These are phyloP conservation scores for Nymphaea thermarum DNA, from an alignment of 164 flowering plant genomes.

Conservation along the genomic window DNA sequence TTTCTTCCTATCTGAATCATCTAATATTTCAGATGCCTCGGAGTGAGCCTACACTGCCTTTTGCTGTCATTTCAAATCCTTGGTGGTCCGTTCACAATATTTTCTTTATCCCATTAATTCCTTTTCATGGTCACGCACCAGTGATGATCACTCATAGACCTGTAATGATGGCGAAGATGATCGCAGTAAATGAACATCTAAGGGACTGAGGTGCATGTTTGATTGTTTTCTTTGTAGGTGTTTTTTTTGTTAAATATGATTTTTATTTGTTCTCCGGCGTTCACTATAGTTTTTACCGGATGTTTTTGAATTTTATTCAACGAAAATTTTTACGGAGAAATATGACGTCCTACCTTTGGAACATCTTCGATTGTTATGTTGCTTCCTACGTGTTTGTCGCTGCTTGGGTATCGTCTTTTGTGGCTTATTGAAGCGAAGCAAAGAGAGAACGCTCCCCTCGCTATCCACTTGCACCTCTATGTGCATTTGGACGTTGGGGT, in stretches of 20 bases:
- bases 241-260: too few relatives aligned
- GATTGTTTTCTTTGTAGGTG: background rate
- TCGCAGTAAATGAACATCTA: background rate
- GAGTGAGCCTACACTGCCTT: too few relatives aligned
- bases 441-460: background rate
- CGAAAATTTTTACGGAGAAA: background rate
- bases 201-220: background rate
- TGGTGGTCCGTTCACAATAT: too few relatives aligned
- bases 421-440: background rate
- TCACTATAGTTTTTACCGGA: too few relatives aligned
- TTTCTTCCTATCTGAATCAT: background rate
- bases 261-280: background rate
- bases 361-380: background rate
- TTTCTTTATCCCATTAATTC: background rate
- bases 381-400: background rate
- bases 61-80: background rate
- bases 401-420: background rate
- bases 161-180: background rate
- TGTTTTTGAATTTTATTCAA: too few relatives aligned
- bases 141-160: background rate
- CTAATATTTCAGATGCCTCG: background rate
- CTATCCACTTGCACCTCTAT: background rate
- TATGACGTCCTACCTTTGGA: too few relatives aligned
- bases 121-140: background rate
- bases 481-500: background rate